Evolutionary conservation across 208 protist species (phyloP).

Genomic region (Leptomonas pyrrhocoris): DNA sequence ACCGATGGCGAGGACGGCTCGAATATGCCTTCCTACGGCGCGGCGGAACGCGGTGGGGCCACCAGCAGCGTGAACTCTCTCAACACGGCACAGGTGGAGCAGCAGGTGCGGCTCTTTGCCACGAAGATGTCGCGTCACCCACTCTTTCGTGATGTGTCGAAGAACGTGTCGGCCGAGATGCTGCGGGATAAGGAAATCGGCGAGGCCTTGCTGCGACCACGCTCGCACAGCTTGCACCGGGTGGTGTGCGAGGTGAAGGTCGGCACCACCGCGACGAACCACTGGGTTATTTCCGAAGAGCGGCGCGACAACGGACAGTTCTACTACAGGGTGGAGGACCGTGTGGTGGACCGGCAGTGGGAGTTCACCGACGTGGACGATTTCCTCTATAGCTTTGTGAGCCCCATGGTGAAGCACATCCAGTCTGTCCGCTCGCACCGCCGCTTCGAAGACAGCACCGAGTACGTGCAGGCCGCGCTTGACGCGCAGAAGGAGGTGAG

Average conservation of each 20-base stretch:
- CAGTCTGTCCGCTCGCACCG: conserved; percentile 60
- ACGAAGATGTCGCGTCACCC: conserved; percentile 84
- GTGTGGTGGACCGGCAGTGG: conserved; percentile 37
- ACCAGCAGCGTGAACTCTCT: conserved; percentile 76
- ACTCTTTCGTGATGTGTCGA: conserved; percentile 72
- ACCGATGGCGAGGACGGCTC: conserved; percentile 15
- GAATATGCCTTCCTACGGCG: conserved; percentile 41
- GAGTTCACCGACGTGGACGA: conserved; percentile 85
- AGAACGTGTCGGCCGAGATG: conserved; percentile 46
- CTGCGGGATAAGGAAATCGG: conserved; percentile 84
- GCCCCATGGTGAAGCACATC: conserved; percentile 61
- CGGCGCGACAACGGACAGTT: conserved; percentile 64
- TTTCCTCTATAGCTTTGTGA: conserved; percentile 70
- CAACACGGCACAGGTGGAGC: conserved; percentile 53
- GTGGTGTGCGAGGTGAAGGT: conserved; percentile 82
- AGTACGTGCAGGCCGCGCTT: conserved; percentile 61
- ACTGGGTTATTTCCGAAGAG: conserved; percentile 78
- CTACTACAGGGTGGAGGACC: conserved; percentile 74
- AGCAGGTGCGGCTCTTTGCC: conserved; percentile 61
- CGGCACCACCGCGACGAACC: conserved; percentile 54
- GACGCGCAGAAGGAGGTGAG: conserved; percentile 49
- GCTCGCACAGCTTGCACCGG: conserved; percentile 35
- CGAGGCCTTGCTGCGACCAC: conserved; percentile 76
- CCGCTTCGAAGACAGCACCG: conserved; percentile 59
- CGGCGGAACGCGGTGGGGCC: conserved; percentile 31